Percentiles rank a stretch among this genome's conserved stretches.
Conservation (phyloP, 106 monocot species). For the Narthecium ossifragum region DNA sequence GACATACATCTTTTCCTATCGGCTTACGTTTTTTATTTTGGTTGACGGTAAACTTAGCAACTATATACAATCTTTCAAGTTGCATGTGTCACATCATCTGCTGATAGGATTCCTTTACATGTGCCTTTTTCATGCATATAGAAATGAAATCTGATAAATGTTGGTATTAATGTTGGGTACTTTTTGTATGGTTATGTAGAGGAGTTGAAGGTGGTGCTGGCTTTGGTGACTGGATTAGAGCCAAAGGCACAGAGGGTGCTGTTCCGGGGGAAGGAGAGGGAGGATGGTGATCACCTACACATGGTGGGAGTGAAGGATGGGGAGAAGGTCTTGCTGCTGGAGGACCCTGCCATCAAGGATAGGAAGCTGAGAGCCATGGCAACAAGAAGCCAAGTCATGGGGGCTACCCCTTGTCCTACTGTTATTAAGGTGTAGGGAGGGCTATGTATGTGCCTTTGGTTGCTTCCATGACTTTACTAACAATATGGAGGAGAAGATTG, state of each 20-base stretch:
- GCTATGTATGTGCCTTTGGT: no score
- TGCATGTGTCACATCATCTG: not conserved
- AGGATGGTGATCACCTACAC: constrained; percentile 55
- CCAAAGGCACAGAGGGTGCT: constrained; percentile 45
- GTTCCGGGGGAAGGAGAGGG: constrained; percentile 62
- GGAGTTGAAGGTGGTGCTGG: constrained; percentile 42
- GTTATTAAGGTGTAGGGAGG: constrained; percentile 8
- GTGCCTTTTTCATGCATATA: not conserved
- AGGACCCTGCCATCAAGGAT: constrained; percentile 64
- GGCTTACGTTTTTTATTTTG: not conserved
- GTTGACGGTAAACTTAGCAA: not conserved
- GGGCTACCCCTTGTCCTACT: constrained; percentile 15
- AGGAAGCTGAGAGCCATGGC: constrained; percentile 26
- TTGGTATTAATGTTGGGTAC: not conserved
- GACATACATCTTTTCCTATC: no score
- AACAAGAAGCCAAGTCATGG: constrained; percentile 13
- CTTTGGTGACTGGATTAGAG: constrained; percentile 52
- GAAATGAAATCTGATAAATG: not conserved
- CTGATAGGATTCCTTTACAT: not conserved
- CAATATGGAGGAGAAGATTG: no score
- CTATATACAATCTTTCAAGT: not conserved
- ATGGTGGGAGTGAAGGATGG: constrained; percentile 49
- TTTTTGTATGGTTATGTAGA: constrained; percentile 17
- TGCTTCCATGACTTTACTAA: no score
- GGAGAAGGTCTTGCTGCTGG: constrained; percentile 54